Percentiles rank a stretch among this genome's conserved stretches.
Evolutionary conservation across 2,329 filamentous ascomycete species (phyloP).

Genomic region (Aspergillus aculeatus): DNA sequence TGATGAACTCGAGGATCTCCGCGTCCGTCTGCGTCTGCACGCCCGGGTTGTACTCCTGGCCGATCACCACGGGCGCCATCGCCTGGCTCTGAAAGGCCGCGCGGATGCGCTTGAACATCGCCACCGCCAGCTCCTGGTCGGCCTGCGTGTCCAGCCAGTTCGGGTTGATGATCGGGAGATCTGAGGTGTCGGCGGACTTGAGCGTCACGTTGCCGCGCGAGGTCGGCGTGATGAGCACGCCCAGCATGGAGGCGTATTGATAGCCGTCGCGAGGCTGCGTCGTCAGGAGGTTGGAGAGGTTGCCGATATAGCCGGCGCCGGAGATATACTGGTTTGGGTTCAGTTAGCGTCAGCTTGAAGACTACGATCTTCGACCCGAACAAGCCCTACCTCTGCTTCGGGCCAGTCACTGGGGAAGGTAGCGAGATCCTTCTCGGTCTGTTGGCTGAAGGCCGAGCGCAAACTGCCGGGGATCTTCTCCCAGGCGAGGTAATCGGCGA

Average conservation of each 20-base stretch:
- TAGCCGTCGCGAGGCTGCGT: constrained; percentile 22
- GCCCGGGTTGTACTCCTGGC: constrained; percentile 38
- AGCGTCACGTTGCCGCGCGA: constrained; percentile 50
- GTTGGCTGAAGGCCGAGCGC: constrained; percentile 20
- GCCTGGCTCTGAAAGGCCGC: constrained; percentile 29
- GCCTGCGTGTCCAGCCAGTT: constrained; percentile 44
- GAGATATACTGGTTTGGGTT: constrained; percentile 21
- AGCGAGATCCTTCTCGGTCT: constrained; percentile 18
- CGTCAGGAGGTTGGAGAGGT: constrained; percentile 9
- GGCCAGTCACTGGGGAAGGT: constrained; percentile 38
- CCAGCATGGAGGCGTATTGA: constrained; percentile 35
- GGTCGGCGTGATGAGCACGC: constrained; percentile 40
- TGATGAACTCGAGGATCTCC: constrained; percentile 37
- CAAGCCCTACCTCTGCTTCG: constrained; percentile 29
- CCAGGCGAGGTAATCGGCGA: constrained; percentile 28
- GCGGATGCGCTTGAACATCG: constrained; percentile 43
- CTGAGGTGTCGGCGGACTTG: constrained; percentile 30
- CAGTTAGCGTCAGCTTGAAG: neutral
- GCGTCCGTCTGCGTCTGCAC: constrained; percentile 38
- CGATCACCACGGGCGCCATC: constrained; percentile 29
- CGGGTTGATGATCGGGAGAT: constrained; percentile 45
- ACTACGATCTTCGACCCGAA: too few species aligned
- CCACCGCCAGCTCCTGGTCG: constrained; percentile 46
- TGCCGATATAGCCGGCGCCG: constrained; percentile 17
- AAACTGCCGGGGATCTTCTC: constrained; percentile 33